Evolutionary conservation across 1,284 basidiomycete species (phyloP).

Genomic region (Testicularia cyperi): DNA sequence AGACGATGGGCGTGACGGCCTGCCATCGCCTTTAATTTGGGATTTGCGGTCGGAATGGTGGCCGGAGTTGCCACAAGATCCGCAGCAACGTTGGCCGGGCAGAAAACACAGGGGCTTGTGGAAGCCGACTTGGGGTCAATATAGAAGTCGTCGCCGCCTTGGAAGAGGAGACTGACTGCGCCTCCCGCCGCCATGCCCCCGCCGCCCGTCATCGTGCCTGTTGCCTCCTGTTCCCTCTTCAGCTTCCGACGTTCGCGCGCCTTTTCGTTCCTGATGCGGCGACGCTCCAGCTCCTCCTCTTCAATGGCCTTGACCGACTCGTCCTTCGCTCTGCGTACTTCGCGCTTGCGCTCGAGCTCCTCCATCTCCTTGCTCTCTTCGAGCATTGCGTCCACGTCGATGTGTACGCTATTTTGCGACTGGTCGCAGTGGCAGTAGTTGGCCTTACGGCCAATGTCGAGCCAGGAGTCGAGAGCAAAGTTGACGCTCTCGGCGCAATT

Average conservation of each 20-base stretch:
- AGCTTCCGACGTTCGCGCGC: constrained; percentile 27
- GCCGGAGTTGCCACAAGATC: constrained; percentile 40
- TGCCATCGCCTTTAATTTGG: constrained; percentile 23
- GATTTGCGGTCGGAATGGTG: constrained; percentile 11
- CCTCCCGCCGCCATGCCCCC: constrained; percentile 7
- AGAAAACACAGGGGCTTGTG: constrained; percentile 59
- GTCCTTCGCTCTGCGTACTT: constrained; percentile 65
- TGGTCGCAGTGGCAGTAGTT: constrained; percentile 54
- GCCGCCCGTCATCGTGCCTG: constrained; percentile 8
- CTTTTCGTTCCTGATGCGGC: constrained; percentile 31
- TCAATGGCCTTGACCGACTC: constrained; percentile 16
- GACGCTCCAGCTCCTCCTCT: constrained; percentile 28
- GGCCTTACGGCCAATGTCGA: constrained; percentile 71
- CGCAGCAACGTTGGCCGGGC: constrained; percentile 48
- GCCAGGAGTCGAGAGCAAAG: constrained; percentile 93
- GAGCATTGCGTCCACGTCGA: constrained; percentile 55
- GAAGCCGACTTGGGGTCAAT: constrained; percentile 17
- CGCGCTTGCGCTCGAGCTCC: constrained; percentile 42
- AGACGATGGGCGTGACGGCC: constrained; percentile 51
- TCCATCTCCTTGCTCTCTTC: constrained; percentile 50
- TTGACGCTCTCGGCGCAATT: constrained; percentile 98
- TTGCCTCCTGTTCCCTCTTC: constrained; percentile 18
- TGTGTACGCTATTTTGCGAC: constrained; percentile 54
- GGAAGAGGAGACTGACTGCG: constrained; percentile 10
- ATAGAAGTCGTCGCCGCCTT: constrained; percentile 30